phyloP scores from a whole-genome alignment of 441 rosid species.

The Jatropha podagrica region DNA sequence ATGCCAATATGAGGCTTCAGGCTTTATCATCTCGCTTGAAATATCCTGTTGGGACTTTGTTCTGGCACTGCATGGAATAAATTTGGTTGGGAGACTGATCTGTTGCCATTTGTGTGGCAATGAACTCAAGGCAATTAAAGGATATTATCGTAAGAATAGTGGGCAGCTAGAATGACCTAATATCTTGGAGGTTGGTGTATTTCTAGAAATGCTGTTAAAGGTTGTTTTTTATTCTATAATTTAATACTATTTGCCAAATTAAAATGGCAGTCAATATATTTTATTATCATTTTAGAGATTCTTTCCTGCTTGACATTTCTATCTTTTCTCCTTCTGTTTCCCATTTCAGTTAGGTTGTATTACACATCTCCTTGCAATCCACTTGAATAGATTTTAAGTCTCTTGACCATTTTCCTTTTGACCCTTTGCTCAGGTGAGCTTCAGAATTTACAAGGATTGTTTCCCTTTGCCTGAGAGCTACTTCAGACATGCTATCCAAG shows the following conservation, averaged over 20 bases:
- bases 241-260: not conserved
- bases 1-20: not conserved
- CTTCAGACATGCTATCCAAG: slow-evolving; percentile 44
- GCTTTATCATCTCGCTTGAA: not conserved
- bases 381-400: not conserved
- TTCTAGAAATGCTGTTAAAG: not conserved
- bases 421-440: slow-evolving; percentile 41
- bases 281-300: not conserved
- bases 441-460: slow-evolving; percentile 47
- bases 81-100: not conserved
- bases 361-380: not conserved
- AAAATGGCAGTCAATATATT: not conserved
- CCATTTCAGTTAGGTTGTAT: not conserved
- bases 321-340: not conserved
- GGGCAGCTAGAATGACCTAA: not conserved
- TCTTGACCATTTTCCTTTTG: slow-evolving; percentile 7
- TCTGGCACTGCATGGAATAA: not conserved
- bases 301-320: slow-evolving; percentile 11
- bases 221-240: not conserved
- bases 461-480: slow-evolving; percentile 47
- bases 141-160: not conserved
- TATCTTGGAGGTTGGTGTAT: not conserved
- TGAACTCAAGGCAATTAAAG: not conserved
- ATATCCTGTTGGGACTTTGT: not conserved
- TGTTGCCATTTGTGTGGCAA: not conserved